phyloP scores from a whole-genome alignment of 441 rosid species.

The Pelargonium fulgidum region DNA sequence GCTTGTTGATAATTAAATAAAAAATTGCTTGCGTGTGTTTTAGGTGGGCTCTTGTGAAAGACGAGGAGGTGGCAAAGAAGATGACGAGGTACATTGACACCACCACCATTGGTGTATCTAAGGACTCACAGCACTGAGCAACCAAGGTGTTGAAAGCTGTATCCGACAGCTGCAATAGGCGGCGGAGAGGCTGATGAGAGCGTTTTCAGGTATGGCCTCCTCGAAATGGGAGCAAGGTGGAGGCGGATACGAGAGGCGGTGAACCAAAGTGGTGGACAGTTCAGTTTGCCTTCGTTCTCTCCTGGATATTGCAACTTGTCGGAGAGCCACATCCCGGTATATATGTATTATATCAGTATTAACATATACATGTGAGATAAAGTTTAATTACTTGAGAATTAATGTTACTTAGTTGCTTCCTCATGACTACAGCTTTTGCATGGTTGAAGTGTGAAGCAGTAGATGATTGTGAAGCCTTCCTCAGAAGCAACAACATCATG shows the following conservation, averaged over 20 bases:
- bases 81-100: slow-evolving; percentile 78
- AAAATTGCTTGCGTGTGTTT: neutral
- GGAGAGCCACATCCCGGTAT: neutral
- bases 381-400: neutral
- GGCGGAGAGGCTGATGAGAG: slow-evolving; percentile 16
- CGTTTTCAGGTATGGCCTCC: slow-evolving; percentile 51
- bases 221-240: slow-evolving; percentile 60
- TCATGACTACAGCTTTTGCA: slow-evolving; percentile 49
- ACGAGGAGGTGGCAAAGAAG: slow-evolving; percentile 50
- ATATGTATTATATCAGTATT: neutral
- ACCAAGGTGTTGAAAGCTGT: slow-evolving; percentile 59
- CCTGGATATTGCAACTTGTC: slow-evolving; percentile 40
- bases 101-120: slow-evolving; percentile 81
- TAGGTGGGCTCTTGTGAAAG: slow-evolving; percentile 92
- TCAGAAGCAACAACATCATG: slow-evolving; percentile 42
- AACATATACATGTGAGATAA: neutral
- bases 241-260: slow-evolving; percentile 48
- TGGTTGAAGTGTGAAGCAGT: slow-evolving; percentile 63
- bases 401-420: neutral
- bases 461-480: slow-evolving; percentile 33
- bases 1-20: too few species aligned
- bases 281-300: slow-evolving; percentile 53
- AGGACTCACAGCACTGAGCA: slow-evolving; percentile 80
- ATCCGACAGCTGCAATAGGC: slow-evolving; percentile 6
- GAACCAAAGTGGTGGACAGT: slow-evolving; percentile 37